These are phyloP conservation scores for Fusarium palustre DNA, from an alignment of 2,329 filamentous ascomycete genomes.

Conservation along the genomic window DNA sequence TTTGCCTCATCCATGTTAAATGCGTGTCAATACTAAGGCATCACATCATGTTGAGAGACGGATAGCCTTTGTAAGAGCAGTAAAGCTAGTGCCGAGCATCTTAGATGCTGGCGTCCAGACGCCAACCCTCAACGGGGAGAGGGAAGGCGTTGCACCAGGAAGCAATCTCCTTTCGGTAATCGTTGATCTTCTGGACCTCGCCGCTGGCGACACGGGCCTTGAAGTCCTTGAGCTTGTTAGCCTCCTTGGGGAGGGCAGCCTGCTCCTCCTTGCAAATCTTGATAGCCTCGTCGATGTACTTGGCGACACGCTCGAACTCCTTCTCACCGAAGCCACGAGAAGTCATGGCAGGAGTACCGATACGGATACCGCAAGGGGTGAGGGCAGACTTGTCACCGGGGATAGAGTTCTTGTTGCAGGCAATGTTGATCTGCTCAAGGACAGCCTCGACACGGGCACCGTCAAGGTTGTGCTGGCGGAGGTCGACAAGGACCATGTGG, in stretches of 20 bases:
- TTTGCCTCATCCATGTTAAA: slow-evolving; percentile 51
- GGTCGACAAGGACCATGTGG: slow-evolving; percentile 95
- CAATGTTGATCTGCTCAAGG: slow-evolving; percentile 97
- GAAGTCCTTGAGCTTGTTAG: slow-evolving; percentile 99
- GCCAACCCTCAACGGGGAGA: slow-evolving; percentile 84
- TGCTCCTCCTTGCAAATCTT: slow-evolving; percentile 92
- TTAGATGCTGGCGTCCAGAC: slow-evolving; percentile 70
- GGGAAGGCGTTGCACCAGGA: slow-evolving; percentile 91
- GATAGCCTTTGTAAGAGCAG: slow-evolving; percentile 10
- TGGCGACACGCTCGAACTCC: slow-evolving; percentile 90
- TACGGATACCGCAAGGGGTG: slow-evolving; percentile 93
- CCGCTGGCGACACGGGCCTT: slow-evolving; percentile 88
- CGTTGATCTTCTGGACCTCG: slow-evolving; percentile 82
- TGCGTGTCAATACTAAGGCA: slow-evolving; percentile 38
- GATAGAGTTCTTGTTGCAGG: slow-evolving; percentile 99
- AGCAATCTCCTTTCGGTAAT: slow-evolving; percentile 88
- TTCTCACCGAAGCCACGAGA: slow-evolving; percentile 91
- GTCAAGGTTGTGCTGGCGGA: slow-evolving; percentile 87
- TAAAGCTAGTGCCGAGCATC: slow-evolving; percentile 11
- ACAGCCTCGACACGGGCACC: slow-evolving; percentile 96
- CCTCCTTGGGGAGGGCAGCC: slow-evolving; percentile 87
- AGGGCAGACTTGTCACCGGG: slow-evolving; percentile 97
- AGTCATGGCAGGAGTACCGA: slow-evolving; percentile 98
- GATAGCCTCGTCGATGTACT: slow-evolving; percentile 90
- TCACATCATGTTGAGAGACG: slow-evolving; percentile 29